These are phyloP conservation scores for Dissophora ornata DNA, from an alignment of 192 early-diverging fungal genomes.

Conservation along the genomic window DNA sequence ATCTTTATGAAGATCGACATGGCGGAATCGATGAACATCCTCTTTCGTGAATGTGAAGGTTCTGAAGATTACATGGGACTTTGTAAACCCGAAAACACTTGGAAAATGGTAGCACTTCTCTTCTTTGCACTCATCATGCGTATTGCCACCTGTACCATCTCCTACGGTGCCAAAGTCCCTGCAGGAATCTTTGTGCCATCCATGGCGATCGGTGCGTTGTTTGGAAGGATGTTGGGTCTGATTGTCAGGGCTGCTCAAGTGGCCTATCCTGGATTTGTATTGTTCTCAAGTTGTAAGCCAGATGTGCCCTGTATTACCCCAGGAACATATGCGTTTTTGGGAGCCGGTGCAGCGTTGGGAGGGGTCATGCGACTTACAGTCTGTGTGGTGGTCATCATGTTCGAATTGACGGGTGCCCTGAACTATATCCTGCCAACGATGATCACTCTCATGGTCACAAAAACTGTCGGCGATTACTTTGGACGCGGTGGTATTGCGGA, in stretches of 20 bases:
- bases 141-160: conserved; percentile 31
- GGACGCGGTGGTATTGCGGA: conserved; percentile 82
- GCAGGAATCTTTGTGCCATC: conserved; percentile 95
- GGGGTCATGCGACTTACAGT: conserved; percentile 64
- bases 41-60: conserved; percentile 79
- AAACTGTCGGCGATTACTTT: conserved; percentile 79
- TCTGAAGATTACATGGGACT: conserved; percentile 70
- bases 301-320: conserved; percentile 91
- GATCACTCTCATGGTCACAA: conserved; percentile 83
- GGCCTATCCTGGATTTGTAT: conserved; percentile 67
- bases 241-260: conserved; percentile 75
- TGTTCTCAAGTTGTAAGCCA: conserved; percentile 83
- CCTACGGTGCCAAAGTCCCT: conserved; percentile 71
- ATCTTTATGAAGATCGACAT: conserved; percentile 86
- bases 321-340: conserved; percentile 94
- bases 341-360: conserved; percentile 88
- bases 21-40: conserved; percentile 81
- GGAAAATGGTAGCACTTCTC: conserved; percentile 42
- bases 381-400: conserved; percentile 96
- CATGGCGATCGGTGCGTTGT: conserved; percentile 93
- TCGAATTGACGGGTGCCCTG: conserved; percentile 95
- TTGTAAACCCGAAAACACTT: conserved; percentile 64
- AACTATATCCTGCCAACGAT: conserved; percentile 86
- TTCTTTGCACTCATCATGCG: conserved; percentile 38
- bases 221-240: conserved; percentile 92